Evolutionary conservation across 352 stramenopile species (phyloP).

Genomic region (Aphanomyces astaci): DNA sequence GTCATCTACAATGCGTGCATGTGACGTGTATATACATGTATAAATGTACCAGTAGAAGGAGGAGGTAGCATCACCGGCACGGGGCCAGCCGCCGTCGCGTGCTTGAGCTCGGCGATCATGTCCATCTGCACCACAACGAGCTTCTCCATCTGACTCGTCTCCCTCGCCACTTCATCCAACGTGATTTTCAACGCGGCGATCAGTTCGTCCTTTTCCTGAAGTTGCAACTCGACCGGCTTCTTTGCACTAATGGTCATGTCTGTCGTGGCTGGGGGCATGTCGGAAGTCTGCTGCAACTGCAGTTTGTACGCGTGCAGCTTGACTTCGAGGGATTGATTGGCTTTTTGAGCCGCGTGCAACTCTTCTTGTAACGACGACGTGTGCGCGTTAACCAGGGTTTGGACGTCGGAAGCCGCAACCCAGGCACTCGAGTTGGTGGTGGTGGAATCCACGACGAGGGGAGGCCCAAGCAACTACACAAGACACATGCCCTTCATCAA

Average conservation of each 20-base stretch:
- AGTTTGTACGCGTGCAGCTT: slow-evolving; percentile 29
- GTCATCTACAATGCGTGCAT: neutral
- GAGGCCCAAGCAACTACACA: slow-evolving; percentile 8
- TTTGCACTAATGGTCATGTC: neutral
- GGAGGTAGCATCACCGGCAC: neutral
- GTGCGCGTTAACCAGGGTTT: neutral
- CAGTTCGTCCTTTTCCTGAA: slow-evolving; percentile 44
- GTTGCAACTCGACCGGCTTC: slow-evolving; percentile 18
- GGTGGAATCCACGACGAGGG: neutral
- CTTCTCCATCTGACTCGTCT: slow-evolving; percentile 42
- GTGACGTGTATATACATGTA: neutral
- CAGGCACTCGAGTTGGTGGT: neutral
- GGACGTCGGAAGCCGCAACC: neutral
- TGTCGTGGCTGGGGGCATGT: neutral
- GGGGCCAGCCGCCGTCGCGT: neutral
- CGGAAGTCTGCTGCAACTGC: slow-evolving; percentile 24
- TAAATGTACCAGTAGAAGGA: too few relatives aligned
- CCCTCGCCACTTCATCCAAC: slow-evolving; percentile 30
- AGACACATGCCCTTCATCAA: too few relatives aligned
- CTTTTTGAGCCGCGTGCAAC: slow-evolving; percentile 23
- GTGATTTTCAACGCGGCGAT: slow-evolving; percentile 30
- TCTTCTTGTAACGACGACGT: slow-evolving; percentile 22
- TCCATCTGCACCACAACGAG: slow-evolving; percentile 31
- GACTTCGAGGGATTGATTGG: slow-evolving; percentile 26
- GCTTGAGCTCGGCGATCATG: slow-evolving; percentile 40